A percentile compares a stretch with the other conserved stretches of the same genome.
These are phyloP conservation scores for Tricholoma hemisulphureum DNA, from an alignment of 768 basidiomycete genomes.

Conservation along the genomic window DNA sequence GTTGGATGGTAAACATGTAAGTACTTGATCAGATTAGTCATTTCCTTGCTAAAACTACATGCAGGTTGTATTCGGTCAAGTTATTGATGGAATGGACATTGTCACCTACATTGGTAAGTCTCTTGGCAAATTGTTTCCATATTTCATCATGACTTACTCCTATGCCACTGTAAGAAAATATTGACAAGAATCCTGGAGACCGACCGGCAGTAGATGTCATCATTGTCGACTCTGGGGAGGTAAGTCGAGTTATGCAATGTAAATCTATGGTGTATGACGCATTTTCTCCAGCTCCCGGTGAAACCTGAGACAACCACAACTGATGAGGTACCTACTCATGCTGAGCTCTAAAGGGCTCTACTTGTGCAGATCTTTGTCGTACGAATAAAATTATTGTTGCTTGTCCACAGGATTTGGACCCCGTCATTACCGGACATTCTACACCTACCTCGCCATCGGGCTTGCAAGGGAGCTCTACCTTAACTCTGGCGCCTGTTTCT, in stretches of 20 bases:
- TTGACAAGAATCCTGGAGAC: conserved; percentile 67
- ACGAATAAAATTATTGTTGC: conserved; percentile 53
- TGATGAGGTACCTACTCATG: conserved; percentile 89
- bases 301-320: conserved; percentile 54
- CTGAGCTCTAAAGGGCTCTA: conserved; percentile 79
- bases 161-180: conserved; percentile 53
- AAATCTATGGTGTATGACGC: neutral
- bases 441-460: conserved; percentile 14
- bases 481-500: conserved; percentile 1
- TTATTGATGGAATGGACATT: conserved; percentile 91
- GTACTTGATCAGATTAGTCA: conserved; percentile 16
- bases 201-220: conserved; percentile 73
- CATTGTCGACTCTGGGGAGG: conserved; percentile 89
- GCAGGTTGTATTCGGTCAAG: conserved; percentile 90
- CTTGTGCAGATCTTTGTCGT: conserved; percentile 37
- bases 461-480: conserved; percentile 2
- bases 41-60: neutral
- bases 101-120: conserved; percentile 68
- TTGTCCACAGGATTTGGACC: conserved; percentile 45
- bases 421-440: conserved; percentile 16
- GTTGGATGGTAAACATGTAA: conserved; percentile 88
- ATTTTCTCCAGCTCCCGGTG: conserved; percentile 44
- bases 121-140: neutral
- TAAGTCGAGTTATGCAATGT: conserved; percentile 28
- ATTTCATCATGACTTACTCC: neutral